Percentiles rank a stretch among this genome's conserved stretches.
phyloP scores from a whole-genome alignment of 2,329 filamentous ascomycete species.

The Pseudodiploospora longispora region DNA sequence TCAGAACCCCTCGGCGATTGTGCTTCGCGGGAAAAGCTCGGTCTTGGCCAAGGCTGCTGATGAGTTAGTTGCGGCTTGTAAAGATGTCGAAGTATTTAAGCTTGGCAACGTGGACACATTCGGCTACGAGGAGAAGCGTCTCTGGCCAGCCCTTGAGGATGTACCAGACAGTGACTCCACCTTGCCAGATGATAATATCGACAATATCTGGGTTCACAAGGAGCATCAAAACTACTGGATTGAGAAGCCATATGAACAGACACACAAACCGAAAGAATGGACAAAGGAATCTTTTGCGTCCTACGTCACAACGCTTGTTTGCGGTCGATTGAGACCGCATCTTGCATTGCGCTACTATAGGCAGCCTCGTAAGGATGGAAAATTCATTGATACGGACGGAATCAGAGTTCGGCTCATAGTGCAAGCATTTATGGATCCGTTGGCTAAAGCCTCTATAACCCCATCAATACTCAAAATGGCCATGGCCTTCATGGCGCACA shows the following conservation, averaged over 20 bases:
- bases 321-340: slow-evolving; percentile 26
- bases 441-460: slow-evolving; percentile 27
- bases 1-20: slow-evolving; percentile 20
- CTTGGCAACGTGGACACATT: slow-evolving; percentile 27
- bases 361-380: slow-evolving; percentile 17
- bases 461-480: slow-evolving; percentile 34
- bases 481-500: slow-evolving; percentile 31
- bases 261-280: slow-evolving; percentile 32
- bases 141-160: slow-evolving; percentile 27
- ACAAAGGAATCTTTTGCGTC: slow-evolving; percentile 31
- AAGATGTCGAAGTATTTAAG: slow-evolving; percentile 25
- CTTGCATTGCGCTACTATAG: slow-evolving; percentile 28
- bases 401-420: slow-evolving; percentile 31
- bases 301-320: slow-evolving; percentile 35
- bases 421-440: slow-evolving; percentile 29
- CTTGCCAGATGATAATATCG: slow-evolving; percentile 12
- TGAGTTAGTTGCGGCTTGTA: slow-evolving; percentile 22
- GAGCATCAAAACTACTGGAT: slow-evolving; percentile 23
- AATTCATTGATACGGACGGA: slow-evolving; percentile 27
- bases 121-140: slow-evolving; percentile 26
- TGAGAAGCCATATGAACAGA: slow-evolving; percentile 27
- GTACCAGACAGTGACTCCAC: slow-evolving; percentile 17
- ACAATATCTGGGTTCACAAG: slow-evolving; percentile 28
- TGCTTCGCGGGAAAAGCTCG: slow-evolving; percentile 23
- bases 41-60: slow-evolving; percentile 25